Percentiles rank a stretch among this genome's conserved stretches.
These are phyloP conservation scores for Aspergillus latus DNA, from an alignment of 2,329 filamentous ascomycete species.

Conservation along the genomic window DNA sequence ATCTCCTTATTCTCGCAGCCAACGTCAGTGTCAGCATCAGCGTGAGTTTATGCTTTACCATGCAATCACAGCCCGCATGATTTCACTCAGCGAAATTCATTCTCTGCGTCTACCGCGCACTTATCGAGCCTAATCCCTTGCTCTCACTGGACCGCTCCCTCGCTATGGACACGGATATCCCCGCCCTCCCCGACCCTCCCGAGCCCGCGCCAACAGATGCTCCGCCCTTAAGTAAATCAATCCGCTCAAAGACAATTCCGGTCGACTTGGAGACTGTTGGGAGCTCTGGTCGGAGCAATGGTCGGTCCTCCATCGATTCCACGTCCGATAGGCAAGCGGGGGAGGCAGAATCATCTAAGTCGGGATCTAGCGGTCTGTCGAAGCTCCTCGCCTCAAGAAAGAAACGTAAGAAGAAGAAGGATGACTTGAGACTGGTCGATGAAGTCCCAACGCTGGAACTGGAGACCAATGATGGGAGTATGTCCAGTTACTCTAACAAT, in stretches of 20 bases:
- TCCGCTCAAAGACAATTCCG: conserved; percentile 39
- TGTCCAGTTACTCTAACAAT: conserved; percentile 17
- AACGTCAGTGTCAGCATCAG: conserved; percentile 1
- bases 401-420: conserved; percentile 45
- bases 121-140: not conserved
- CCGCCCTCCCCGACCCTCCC: conserved; percentile 27
- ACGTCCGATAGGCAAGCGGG: conserved; percentile 40
- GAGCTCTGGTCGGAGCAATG: conserved; percentile 35
- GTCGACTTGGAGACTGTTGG: conserved; percentile 34
- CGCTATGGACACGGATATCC: conserved; percentile 34
- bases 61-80: not conserved
- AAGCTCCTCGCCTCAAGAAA: conserved; percentile 50
- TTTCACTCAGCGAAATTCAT: not conserved
- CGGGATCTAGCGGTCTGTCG: conserved; percentile 49
- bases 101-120: not conserved
- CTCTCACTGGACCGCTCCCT: conserved; percentile 2
- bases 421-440: conserved; percentile 25
- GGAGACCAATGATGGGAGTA: conserved; percentile 20
- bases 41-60: not conserved
- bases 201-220: conserved; percentile 36
- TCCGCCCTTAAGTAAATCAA: conserved; percentile 36
- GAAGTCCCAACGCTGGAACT: conserved; percentile 25
- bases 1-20: conserved; percentile 6
- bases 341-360: conserved; percentile 40
- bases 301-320: conserved; percentile 41